Percentiles rank a stretch among this genome's conserved stretches.
Conservation (phyloP, 768 basidiomycete species). For the Boletus insuetus region DNA sequence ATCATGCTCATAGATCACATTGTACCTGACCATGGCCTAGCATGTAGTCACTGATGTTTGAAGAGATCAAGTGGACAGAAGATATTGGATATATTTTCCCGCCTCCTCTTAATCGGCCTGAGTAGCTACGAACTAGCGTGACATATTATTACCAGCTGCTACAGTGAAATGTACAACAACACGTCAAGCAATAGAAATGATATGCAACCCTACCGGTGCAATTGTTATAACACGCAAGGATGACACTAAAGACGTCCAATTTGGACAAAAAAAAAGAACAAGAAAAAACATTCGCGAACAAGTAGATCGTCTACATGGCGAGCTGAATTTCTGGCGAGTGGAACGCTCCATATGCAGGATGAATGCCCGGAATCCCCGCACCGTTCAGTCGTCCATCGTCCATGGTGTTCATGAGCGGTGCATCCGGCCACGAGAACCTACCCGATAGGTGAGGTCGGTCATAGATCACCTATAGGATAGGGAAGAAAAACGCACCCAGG, state of each 20-base stretch:
- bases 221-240: not conserved
- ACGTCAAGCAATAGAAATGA: not conserved
- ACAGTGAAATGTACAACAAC: not conserved
- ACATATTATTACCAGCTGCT: no score
- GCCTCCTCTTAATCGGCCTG: no score
- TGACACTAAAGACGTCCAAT: not conserved
- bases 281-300: no score
- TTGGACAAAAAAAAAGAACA: no score
- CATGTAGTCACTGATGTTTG: no score
- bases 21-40: not conserved
- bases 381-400: conserved; percentile 11
- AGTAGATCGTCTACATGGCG: conserved; percentile 15
- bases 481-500: conserved; percentile 46
- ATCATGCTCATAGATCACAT: not conserved
- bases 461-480: no score
- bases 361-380: conserved; percentile 16
- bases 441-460: not conserved
- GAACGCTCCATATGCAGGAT: conserved; percentile 19
- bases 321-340: conserved; percentile 22
- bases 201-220: not conserved
- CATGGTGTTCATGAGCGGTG: conserved; percentile 22
- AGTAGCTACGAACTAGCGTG: no score
- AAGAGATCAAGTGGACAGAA: no score
- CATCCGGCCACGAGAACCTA: conserved; percentile 35
- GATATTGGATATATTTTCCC: no score